Evolutionary conservation across 2,329 filamentous ascomycete species (phyloP).

Genomic region (Metarhizium album): DNA sequence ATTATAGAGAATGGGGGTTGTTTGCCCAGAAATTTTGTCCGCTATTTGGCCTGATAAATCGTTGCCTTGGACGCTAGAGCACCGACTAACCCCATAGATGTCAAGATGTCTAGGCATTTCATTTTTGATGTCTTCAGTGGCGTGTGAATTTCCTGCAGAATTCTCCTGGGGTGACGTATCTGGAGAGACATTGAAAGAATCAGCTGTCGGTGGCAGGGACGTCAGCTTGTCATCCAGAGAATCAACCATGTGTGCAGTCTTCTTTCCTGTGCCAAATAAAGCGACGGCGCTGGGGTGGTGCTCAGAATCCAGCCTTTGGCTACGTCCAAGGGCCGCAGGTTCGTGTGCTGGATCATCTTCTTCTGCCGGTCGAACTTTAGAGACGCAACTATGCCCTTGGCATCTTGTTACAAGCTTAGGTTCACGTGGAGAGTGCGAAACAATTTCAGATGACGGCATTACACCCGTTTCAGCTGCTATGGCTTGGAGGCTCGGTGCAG

Average conservation of each 20-base stretch:
- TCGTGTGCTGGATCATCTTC: constrained; percentile 9
- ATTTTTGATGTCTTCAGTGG: neutral
- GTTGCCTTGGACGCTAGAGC: neutral
- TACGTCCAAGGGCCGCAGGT: neutral
- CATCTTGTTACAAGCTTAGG: constrained; percentile 5
- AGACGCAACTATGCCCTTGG: constrained; percentile 12
- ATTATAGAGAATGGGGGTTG: neutral
- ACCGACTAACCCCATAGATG: neutral
- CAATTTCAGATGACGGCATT: neutral
- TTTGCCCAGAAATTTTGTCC: neutral
- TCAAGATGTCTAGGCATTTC: neutral
- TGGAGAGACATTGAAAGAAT: neutral
- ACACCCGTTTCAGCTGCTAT: neutral
- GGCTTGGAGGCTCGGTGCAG: too few species aligned
- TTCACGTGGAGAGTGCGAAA: neutral
- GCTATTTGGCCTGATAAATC: neutral
- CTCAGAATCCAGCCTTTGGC: constrained; percentile 3
- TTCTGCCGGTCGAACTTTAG: constrained; percentile 18
- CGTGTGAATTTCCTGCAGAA: neutral
- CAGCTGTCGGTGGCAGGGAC: constrained; percentile 8
- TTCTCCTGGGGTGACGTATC: neutral
- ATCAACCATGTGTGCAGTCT: neutral
- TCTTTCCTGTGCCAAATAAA: constrained; percentile 8
- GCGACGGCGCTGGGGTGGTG: constrained; percentile 10
- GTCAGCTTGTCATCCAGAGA: neutral